Conservation (phyloP, 192 early-diverging fungal species). For the Coemansia sp. region DNA sequence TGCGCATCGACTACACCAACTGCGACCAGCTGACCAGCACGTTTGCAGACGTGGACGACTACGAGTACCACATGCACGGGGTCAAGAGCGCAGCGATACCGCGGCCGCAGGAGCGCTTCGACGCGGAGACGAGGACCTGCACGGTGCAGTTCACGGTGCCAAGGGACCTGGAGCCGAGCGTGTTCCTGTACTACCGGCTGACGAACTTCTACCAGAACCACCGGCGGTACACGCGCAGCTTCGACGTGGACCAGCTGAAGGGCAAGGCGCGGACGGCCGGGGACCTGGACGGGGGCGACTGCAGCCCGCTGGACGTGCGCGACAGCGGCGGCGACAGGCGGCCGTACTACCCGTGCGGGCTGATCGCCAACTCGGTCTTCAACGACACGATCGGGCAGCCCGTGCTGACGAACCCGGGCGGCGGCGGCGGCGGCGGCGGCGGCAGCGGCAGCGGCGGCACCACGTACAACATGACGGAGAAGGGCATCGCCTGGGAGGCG, state of each 20-base stretch:
- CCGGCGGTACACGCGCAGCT: constrained; percentile 89
- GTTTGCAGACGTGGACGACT: constrained; percentile 11
- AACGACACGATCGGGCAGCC: constrained; percentile 71
- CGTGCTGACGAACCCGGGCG: constrained; percentile 57
- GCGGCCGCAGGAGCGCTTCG: constrained; percentile 54
- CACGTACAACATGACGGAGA: constrained; percentile 61
- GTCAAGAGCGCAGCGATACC: constrained; percentile 28
- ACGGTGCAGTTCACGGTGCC: constrained; percentile 71
- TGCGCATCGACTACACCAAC: constrained; percentile 91
- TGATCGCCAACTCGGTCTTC: constrained; percentile 98
- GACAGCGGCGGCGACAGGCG: constrained; percentile 29
- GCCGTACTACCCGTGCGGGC: constrained; percentile 90
- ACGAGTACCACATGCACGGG: constrained; percentile 45
- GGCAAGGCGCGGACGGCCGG: constrained; percentile 56
- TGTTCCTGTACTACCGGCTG: constrained; percentile 93
- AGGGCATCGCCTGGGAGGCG: constrained; percentile 84
- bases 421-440: background rate
- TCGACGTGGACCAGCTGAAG: constrained; percentile 77
- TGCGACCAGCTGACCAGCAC: constrained; percentile 57
- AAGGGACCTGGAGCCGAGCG: constrained; percentile 64
- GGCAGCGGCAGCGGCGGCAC: constrained; percentile 13
- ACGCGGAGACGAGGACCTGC: constrained; percentile 57
- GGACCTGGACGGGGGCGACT: constrained; percentile 54
- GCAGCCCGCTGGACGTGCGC: constrained; percentile 57
- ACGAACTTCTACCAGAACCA: constrained; percentile 99